phyloP scores from a whole-genome alignment of 306 rosid species.

The Glycine soja region DNA sequence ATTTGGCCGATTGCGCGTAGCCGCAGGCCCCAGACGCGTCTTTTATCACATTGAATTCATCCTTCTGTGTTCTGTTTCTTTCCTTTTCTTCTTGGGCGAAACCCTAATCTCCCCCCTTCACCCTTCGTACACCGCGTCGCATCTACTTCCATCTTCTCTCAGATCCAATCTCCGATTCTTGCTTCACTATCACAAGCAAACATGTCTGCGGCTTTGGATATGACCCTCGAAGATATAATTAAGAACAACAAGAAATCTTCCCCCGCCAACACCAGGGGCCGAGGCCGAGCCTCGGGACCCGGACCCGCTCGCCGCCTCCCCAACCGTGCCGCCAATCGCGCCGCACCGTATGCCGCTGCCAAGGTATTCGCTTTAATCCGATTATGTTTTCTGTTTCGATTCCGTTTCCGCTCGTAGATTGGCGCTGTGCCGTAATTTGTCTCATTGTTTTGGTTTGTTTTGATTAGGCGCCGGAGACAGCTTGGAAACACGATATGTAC shows the following conservation, averaged over 20 bases:
- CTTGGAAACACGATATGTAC: slow-evolving; percentile 95
- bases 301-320: slow-evolving; percentile 88
- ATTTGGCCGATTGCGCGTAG: neutral
- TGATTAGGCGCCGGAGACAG: slow-evolving; percentile 80
- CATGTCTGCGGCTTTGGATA: slow-evolving; percentile 79
- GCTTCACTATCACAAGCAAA: neutral
- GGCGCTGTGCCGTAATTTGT: neutral
- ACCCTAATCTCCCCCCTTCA: neutral
- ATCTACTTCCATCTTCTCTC: neutral
- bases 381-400: neutral
- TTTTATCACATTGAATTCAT: neutral
- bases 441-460: neutral
- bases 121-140: neutral
- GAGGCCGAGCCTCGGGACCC: slow-evolving; percentile 65
- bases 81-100: neutral
- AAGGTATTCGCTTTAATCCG: slow-evolving; percentile 52
- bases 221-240: slow-evolving; percentile 90
- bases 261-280: slow-evolving; percentile 62
- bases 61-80: neutral
- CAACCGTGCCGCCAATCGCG: slow-evolving; percentile 72
- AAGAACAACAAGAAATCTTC: slow-evolving; percentile 85
- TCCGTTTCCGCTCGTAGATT: neutral
- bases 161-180: neutral
- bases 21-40: neutral
- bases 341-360: slow-evolving; percentile 65